Percentiles rank a stretch among this genome's conserved stretches.
These are phyloP conservation scores for Nicotiana rustica DNA, from an alignment of 305 asterid species.

Conservation along the genomic window DNA sequence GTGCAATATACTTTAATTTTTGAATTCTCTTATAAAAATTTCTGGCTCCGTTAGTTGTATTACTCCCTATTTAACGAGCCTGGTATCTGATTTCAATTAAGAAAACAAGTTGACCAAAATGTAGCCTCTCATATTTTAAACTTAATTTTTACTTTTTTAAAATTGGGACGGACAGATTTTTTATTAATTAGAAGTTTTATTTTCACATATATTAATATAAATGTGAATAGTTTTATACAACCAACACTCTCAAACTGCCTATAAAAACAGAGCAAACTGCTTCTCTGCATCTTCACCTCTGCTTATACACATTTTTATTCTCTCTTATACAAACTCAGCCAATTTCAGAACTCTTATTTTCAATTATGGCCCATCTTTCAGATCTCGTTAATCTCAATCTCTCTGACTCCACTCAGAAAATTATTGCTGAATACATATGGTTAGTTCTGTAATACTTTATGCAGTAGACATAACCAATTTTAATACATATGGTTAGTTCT, in stretches of 20 bases:
- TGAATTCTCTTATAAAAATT: no score
- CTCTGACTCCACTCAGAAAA: slow-evolving; percentile 57
- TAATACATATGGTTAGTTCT: not conserved
- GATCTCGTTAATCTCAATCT: slow-evolving; percentile 69
- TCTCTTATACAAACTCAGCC: not conserved
- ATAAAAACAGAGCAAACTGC: slow-evolving; percentile 24
- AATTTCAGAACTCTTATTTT: not conserved
- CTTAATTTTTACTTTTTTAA: not conserved
- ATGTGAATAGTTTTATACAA: slow-evolving; percentile 16
- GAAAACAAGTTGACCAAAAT: not conserved
- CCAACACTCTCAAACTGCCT: slow-evolving; percentile 21
- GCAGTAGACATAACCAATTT: not conserved
- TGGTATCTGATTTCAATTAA: not conserved
- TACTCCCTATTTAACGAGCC: no score
- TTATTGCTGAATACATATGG: slow-evolving; percentile 79
- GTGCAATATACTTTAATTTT: no score
- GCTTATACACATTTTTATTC: slow-evolving; percentile 1
- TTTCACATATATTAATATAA: not conserved
- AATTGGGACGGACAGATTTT: not conserved
- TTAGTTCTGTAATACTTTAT: slow-evolving; percentile 35
- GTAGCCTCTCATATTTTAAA: not conserved
- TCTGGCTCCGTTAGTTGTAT: no score
- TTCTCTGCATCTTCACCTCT: not conserved
- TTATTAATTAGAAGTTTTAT: not conserved
- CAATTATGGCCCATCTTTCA: slow-evolving; percentile 57